Percentiles rank a stretch among this genome's conserved stretches.
phyloP scores from a whole-genome alignment of 2,329 filamentous ascomycete species.

The Aspergillus ochraceus region DNA sequence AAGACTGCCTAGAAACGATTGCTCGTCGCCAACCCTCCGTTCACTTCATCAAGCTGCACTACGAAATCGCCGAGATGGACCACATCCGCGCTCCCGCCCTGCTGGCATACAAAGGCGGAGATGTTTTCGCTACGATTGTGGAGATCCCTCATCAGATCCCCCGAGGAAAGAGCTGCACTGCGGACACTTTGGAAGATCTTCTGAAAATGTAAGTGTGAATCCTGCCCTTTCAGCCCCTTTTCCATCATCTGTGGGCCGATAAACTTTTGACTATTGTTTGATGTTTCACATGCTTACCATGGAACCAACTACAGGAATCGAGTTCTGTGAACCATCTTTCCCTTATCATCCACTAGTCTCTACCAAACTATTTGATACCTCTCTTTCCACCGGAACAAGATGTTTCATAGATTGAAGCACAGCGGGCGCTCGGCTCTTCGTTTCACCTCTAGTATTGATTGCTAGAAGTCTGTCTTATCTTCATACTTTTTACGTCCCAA shows the following conservation, averaged over 20 bases:
- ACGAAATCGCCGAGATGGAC: conserved; percentile 92
- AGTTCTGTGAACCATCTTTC: conserved; percentile 23
- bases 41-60: conserved; percentile 88
- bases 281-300: conserved; percentile 5
- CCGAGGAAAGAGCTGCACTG: conserved; percentile 50
- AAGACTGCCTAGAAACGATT: conserved; percentile 73
- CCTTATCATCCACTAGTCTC: neutral
- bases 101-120: conserved; percentile 83
- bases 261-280: neutral
- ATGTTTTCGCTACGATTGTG: conserved; percentile 86
- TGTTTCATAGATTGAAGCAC: neutral
- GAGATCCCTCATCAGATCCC: conserved; percentile 86
- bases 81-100: conserved; percentile 83
- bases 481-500: neutral
- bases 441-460: neutral
- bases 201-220: conserved; percentile 53
- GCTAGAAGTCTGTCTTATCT: neutral
- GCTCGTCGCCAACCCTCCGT: conserved; percentile 69
- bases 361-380: neutral
- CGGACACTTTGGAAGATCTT: conserved; percentile 57
- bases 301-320: conserved; percentile 25
- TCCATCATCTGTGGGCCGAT: neutral
- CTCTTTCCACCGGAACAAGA: neutral
- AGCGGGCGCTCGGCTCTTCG: neutral
- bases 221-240: neutral